Conservation (phyloP, 1,284 basidiomycete species). For the Fomitopsis palustris region DNA sequence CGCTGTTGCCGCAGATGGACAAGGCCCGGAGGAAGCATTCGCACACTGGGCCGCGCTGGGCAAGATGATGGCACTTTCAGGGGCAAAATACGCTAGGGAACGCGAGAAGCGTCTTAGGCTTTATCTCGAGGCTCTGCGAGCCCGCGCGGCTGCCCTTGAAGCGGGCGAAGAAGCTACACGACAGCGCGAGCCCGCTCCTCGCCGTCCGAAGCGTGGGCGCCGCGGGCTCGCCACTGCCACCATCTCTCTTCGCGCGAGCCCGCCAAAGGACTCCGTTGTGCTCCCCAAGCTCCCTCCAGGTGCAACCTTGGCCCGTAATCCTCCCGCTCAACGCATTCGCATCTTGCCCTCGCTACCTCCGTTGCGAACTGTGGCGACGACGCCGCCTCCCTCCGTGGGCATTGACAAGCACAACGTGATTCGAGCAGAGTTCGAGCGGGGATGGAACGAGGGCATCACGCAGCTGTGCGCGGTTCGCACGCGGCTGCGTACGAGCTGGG, state of each 20-base stretch:
- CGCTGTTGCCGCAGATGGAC: conserved; percentile 19
- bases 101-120: conserved; percentile 54
- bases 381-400: conserved; percentile 27
- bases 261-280: conserved; percentile 8
- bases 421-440: conserved; percentile 48
- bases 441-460: conserved; percentile 55
- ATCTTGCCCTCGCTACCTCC: conserved; percentile 40
- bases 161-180: conserved; percentile 4
- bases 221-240: conserved; percentile 53
- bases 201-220: conserved; percentile 36
- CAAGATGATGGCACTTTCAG: conserved; percentile 49
- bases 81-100: conserved; percentile 48
- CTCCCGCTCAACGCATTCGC: conserved; percentile 32
- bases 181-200: background rate
- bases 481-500: conserved; percentile 43
- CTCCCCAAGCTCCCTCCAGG: conserved; percentile 5
- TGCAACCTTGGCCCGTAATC: background rate
- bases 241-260: conserved; percentile 45
- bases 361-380: conserved; percentile 39
- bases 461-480: conserved; percentile 40
- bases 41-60: conserved; percentile 54
- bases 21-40: conserved; percentile 31
- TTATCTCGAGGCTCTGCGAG: conserved; percentile 39
- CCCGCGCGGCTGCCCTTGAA: background rate
- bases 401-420: conserved; percentile 34